These are phyloP conservation scores for Pichia sp. DNA, from an alignment of 1,139 yeast genomes.

Conservation along the genomic window DNA sequence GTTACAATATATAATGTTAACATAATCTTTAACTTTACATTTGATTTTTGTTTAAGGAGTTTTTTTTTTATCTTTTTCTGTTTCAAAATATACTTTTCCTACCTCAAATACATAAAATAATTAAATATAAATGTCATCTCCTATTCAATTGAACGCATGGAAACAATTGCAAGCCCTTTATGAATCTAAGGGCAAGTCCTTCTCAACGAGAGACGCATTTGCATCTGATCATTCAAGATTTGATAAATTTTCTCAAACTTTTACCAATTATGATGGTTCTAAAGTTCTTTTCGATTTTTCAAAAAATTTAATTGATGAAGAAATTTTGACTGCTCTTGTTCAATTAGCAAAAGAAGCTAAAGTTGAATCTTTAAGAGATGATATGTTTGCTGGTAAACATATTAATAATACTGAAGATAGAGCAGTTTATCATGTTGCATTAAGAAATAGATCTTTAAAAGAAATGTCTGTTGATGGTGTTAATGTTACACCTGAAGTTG, in stretches of 20 bases:
- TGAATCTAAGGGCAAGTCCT: conserved; percentile 58
- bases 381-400: conserved; percentile 86
- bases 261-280: conserved; percentile 77
- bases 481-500: conserved; percentile 86
- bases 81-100: too few relatives aligned
- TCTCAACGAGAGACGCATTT: conserved; percentile 75
- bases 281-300: conserved; percentile 90
- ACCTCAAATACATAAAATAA: background rate
- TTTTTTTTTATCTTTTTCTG: background rate
- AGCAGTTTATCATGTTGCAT: conserved; percentile 94
- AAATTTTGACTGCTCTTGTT: conserved; percentile 58
- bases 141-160: conserved; percentile 83
- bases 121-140: conserved; percentile 24
- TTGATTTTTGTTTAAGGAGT: too few relatives aligned
- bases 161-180: conserved; percentile 64
- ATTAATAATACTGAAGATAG: conserved; percentile 94
- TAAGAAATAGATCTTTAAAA: conserved; percentile 82
- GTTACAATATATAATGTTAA: too few relatives aligned
- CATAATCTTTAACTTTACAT: too few relatives aligned
- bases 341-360: conserved; percentile 86
- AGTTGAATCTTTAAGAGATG: conserved; percentile 81
- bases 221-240: conserved; percentile 67
- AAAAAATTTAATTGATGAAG: conserved; percentile 86
- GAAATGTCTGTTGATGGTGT: conserved; percentile 83
- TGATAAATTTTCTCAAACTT: conserved; percentile 66